phyloP scores from a whole-genome alignment of 2,329 filamentous ascomycete species.

The Blastomyces silverae region DNA sequence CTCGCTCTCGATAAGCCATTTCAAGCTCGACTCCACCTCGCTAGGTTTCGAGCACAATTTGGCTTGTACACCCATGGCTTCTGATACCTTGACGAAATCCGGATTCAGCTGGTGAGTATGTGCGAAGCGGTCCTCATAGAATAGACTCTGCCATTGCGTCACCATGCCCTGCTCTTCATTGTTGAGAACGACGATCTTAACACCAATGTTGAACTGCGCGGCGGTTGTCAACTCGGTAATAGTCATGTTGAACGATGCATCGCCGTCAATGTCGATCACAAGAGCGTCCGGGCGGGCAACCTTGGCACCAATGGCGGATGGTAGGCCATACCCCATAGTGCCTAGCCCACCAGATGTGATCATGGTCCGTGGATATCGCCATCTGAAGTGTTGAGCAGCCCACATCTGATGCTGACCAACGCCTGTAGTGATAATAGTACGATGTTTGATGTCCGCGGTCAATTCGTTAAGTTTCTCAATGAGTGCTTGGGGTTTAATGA shows the following conservation, averaged over 20 bases:
- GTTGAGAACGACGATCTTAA: slow-evolving; percentile 92
- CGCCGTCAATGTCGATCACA: slow-evolving; percentile 93
- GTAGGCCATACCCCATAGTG: slow-evolving; percentile 93
- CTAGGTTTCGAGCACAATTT: slow-evolving; percentile 65
- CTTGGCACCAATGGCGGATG: slow-evolving; percentile 91
- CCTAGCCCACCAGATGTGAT: slow-evolving; percentile 93
- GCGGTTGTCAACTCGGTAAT: slow-evolving; percentile 90
- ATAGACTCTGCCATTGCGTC: slow-evolving; percentile 95
- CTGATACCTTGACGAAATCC: slow-evolving; percentile 88
- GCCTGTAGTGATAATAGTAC: slow-evolving; percentile 84
- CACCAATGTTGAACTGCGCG: slow-evolving; percentile 89
- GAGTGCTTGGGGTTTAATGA: slow-evolving; percentile 91
- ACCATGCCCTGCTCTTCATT: slow-evolving; percentile 99
- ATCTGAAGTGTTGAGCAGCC: slow-evolving; percentile 93
- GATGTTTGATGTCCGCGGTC: slow-evolving; percentile 69
- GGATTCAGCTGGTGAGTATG: slow-evolving; percentile 94
- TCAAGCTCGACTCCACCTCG: slow-evolving; percentile 68
- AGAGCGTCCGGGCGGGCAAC: slow-evolving; percentile 73
- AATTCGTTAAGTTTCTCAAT: slow-evolving; percentile 86
- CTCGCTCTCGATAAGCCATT: slow-evolving; percentile 82
- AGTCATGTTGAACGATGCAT: slow-evolving; percentile 99
- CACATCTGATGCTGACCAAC: slow-evolving; percentile 99
- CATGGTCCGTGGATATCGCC: slow-evolving; percentile 86
- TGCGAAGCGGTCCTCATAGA: slow-evolving; percentile 87
- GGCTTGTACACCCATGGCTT: slow-evolving; percentile 81